phyloP scores from a whole-genome alignment of 2,329 filamentous ascomycete genomes.

The Pseudogymnoascus sp. region DNA sequence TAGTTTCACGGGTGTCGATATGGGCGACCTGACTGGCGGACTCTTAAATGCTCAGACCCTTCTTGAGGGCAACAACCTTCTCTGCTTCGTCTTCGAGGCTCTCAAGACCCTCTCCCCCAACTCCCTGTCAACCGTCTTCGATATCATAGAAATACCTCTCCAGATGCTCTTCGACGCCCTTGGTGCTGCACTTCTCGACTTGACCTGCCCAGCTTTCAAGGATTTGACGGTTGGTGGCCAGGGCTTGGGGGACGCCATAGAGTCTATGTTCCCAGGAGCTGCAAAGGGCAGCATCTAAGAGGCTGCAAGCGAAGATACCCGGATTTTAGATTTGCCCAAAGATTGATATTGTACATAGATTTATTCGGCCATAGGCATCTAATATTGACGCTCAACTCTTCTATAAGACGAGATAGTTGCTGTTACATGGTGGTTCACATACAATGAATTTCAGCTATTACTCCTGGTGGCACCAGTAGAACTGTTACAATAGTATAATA shows the following conservation, averaged over 20 bases:
- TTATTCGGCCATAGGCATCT: not conserved
- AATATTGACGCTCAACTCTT: not conserved
- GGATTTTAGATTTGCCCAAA: not conserved
- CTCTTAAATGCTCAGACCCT: slow-evolving; percentile 36
- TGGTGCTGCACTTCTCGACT: slow-evolving; percentile 20
- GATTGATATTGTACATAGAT: not conserved
- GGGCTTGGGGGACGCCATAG: slow-evolving; percentile 10
- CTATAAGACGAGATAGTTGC: not conserved
- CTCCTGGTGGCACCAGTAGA: not conserved
- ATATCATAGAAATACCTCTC: slow-evolving; percentile 28
- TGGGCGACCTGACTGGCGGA: slow-evolving; percentile 35
- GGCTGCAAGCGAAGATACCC: not conserved
- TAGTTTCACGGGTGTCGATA: slow-evolving; percentile 39
- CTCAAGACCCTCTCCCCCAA: slow-evolving; percentile 34
- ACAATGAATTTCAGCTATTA: not conserved
- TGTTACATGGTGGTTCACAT: not conserved
- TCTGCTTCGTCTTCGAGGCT: slow-evolving; percentile 35
- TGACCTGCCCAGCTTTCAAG: slow-evolving; percentile 25
- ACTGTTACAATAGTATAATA: not conserved
- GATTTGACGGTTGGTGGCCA: slow-evolving; percentile 17
- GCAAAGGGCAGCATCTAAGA: slow-evolving; percentile 4
- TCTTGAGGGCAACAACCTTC: slow-evolving; percentile 38
- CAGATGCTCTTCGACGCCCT: slow-evolving; percentile 26
- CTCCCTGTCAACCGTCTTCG: slow-evolving; percentile 31
- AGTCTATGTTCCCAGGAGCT: slow-evolving; percentile 12